Conservation (phyloP, 768 basidiomycete genomes). For the Rhizopogon rudus region DNA sequence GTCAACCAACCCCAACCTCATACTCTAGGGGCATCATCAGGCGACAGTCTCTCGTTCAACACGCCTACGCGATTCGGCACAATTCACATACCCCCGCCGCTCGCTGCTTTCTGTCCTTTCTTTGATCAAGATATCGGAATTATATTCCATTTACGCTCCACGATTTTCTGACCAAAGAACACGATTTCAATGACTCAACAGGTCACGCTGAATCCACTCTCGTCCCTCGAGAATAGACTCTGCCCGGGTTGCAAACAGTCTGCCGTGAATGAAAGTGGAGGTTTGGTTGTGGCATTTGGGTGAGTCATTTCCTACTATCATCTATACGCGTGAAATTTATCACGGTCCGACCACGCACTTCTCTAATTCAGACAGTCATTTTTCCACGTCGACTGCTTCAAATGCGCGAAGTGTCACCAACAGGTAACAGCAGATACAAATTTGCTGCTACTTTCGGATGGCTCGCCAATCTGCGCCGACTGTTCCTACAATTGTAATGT, state of each 20-base stretch:
- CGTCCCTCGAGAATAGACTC: slow-evolving; percentile 45
- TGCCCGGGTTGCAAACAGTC: slow-evolving; percentile 84
- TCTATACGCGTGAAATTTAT: slow-evolving; percentile 2
- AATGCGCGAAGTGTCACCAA: slow-evolving; percentile 92
- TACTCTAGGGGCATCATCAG: neutral
- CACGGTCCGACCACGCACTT: slow-evolving; percentile 3
- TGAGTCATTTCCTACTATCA: slow-evolving; percentile 34
- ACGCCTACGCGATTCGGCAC: slow-evolving; percentile 4
- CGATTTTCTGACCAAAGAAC: neutral
- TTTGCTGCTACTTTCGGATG: slow-evolving; percentile 93
- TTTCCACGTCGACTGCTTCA: slow-evolving; percentile 94
- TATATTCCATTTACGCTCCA: too few relatives aligned
- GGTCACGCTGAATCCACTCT: slow-evolving; percentile 7
- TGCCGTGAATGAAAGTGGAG: slow-evolving; percentile 76
- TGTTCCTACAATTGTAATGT: slow-evolving; percentile 96
- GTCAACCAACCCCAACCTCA: neutral
- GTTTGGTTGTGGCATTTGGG: slow-evolving; percentile 95
- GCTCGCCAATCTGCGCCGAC: slow-evolving; percentile 91
- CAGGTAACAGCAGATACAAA: slow-evolving; percentile 96
- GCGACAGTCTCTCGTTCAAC: neutral
- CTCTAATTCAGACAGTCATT: slow-evolving; percentile 67
- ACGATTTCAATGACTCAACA: slow-evolving; percentile 12
- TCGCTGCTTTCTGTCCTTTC: slow-evolving; percentile 1
- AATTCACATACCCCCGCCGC: slow-evolving; percentile 1
- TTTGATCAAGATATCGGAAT: neutral